Percentiles rank a stretch among this genome's conserved stretches.
Evolutionary conservation across 371 early-diverging fungal species (phyloP).

Genomic region (Phascolomyces articulosus): DNA sequence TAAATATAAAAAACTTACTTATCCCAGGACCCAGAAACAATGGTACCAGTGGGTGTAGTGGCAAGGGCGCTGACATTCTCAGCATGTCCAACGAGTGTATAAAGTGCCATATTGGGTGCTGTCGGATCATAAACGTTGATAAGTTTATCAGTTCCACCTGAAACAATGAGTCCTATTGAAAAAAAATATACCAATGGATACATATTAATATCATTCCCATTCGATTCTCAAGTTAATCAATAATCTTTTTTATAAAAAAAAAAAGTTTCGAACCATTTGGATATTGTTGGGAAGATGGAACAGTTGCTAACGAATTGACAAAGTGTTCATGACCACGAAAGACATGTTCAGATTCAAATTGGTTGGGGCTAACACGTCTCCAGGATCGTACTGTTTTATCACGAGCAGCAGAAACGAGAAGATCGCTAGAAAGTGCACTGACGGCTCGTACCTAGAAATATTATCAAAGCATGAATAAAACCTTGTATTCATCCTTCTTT

Average conservation of each 20-base stretch:
- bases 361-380: slow-evolving; percentile 48
- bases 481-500: background rate
- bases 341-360: slow-evolving; percentile 55
- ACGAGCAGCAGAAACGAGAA: slow-evolving; percentile 81
- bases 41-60: slow-evolving; percentile 63
- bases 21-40: slow-evolving; percentile 98
- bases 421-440: slow-evolving; percentile 60
- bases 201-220: no score
- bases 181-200: no score
- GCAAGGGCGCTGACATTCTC: slow-evolving; percentile 88
- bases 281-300: slow-evolving; percentile 59
- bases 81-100: slow-evolving; percentile 80
- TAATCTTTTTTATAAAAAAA: no score
- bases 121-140: slow-evolving; percentile 81
- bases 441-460: slow-evolving; percentile 71
- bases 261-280: slow-evolving; percentile 60
- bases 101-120: slow-evolving; percentile 60
- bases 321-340: slow-evolving; percentile 78
- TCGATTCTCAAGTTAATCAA: no score
- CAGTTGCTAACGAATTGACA: slow-evolving; percentile 78
- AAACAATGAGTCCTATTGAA: slow-evolving; percentile 74
- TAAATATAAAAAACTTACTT: slow-evolving; percentile 58
- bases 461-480: background rate
- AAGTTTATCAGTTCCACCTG: slow-evolving; percentile 84
- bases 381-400: slow-evolving; percentile 75